A percentile compares a stretch with the other conserved stretches of the same genome.
Conservation (phyloP, 345 rosid species). For the Reutealis trisperma region DNA sequence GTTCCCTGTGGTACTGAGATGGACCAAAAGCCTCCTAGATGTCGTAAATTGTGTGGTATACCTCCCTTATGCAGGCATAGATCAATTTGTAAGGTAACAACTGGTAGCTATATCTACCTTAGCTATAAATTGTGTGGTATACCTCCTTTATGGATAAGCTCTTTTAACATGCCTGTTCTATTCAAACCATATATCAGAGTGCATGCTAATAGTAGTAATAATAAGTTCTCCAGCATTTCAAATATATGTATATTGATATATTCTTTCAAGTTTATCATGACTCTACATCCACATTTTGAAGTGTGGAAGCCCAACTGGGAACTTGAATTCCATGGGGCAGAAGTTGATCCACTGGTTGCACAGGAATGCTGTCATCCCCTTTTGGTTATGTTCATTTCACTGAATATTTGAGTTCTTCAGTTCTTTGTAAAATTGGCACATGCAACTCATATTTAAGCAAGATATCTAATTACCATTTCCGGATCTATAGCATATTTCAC, state of each 20-base stretch:
- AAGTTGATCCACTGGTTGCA: neutral
- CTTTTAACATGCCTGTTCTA: neutral
- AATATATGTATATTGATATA: neutral
- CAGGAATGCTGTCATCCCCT: neutral
- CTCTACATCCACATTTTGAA: neutral
- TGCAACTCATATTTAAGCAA: slow-evolving; percentile 1
- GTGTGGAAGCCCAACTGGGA: neutral
- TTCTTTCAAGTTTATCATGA: neutral
- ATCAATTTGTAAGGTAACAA: slow-evolving; percentile 63
- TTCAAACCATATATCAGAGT: neutral
- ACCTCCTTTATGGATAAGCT: no score
- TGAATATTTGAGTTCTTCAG: neutral
- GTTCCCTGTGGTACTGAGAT: slow-evolving; percentile 98
- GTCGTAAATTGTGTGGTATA: slow-evolving; percentile 69
- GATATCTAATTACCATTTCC: neutral
- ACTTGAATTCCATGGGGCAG: neutral
- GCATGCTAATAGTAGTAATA: neutral
- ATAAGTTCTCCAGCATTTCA: neutral
- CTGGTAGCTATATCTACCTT: slow-evolving; percentile 14
- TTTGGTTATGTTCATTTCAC: neutral
- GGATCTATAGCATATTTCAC: slow-evolving; percentile 10
- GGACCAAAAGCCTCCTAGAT: slow-evolving; percentile 88
- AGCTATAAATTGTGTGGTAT: no score
- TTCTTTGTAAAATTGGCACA: neutral
- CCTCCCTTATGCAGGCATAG: slow-evolving; percentile 74